Percentiles rank a stretch among this genome's conserved stretches.
These are phyloP conservation scores for Coelastrella sp. DNA, from an alignment of 139 green algal genomes.

Conservation along the genomic window DNA sequence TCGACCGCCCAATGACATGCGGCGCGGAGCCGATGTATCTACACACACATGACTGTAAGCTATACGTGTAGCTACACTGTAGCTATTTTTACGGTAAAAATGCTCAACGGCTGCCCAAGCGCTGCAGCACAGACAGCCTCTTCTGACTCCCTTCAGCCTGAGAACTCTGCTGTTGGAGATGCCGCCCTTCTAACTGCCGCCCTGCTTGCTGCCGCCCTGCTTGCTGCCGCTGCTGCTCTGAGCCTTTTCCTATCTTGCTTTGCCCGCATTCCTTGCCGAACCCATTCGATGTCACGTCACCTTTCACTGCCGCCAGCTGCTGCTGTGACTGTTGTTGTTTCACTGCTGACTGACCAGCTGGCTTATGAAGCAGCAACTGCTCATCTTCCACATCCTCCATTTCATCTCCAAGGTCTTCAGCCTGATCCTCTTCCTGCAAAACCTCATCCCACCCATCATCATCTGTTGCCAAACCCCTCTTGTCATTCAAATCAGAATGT, in stretches of 20 bases:
- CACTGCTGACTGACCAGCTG: neutral
- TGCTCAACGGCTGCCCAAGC: neutral
- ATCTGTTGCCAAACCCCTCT: neutral
- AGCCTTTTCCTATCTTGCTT: neutral
- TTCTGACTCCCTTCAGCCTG: neutral
- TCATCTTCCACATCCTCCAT: neutral
- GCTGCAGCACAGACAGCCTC: neutral
- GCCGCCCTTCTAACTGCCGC: neutral
- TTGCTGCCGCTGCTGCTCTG: neutral
- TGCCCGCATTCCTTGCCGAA: neutral
- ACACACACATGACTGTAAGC: too few species aligned
- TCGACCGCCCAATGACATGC: too few species aligned
- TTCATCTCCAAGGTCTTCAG: neutral
- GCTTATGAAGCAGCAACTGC: neutral
- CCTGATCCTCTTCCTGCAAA: neutral
- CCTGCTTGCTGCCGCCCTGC: too few species aligned
- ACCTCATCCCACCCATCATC: slow-evolving; percentile 42
- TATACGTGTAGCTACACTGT: too few species aligned
- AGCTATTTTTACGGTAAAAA: too few species aligned
- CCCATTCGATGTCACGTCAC: neutral
- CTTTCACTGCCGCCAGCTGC: neutral
- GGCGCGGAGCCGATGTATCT: too few species aligned
- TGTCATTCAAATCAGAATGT: neutral
- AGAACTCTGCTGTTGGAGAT: neutral
- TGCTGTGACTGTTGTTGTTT: neutral